phyloP scores from a whole-genome alignment of 1,139 yeast genomes.

The Hyphopichia pseudoburtonii region DNA sequence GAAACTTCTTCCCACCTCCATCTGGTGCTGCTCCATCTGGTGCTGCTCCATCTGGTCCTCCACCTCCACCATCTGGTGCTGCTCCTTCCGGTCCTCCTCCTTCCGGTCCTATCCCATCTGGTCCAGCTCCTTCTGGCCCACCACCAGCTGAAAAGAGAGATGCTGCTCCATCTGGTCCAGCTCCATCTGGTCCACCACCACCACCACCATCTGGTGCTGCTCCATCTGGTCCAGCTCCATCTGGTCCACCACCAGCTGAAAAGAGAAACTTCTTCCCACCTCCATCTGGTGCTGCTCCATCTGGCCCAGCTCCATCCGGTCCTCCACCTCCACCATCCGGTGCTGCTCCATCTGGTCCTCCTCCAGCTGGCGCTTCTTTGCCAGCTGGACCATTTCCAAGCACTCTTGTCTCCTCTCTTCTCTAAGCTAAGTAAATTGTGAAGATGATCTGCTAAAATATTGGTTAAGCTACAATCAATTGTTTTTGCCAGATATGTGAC shows the following conservation, averaged over 20 bases:
- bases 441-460: neutral
- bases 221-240: constrained; percentile 2
- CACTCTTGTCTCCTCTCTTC: neutral
- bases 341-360: neutral
- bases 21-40: no score
- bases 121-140: constrained; percentile 2
- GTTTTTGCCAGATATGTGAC: neutral
- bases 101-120: constrained; percentile 2
- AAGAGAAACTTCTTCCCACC: neutral
- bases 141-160: neutral
- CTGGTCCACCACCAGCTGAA: constrained; percentile 1
- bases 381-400: neutral
- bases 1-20: no score
- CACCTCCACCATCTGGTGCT: constrained; percentile 1
- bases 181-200: neutral
- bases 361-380: neutral
- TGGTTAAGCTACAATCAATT: constrained; percentile 2
- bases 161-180: no score
- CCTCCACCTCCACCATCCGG: constrained; percentile 1
- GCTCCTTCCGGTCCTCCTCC: constrained; percentile 1
- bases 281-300: neutral
- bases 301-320: no score
- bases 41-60: neutral
- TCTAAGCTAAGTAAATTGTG: neutral
- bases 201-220: constrained; percentile 1